Evolutionary conservation across 1,284 basidiomycete species (phyloP).

Genomic region (Flammula alnicola): DNA sequence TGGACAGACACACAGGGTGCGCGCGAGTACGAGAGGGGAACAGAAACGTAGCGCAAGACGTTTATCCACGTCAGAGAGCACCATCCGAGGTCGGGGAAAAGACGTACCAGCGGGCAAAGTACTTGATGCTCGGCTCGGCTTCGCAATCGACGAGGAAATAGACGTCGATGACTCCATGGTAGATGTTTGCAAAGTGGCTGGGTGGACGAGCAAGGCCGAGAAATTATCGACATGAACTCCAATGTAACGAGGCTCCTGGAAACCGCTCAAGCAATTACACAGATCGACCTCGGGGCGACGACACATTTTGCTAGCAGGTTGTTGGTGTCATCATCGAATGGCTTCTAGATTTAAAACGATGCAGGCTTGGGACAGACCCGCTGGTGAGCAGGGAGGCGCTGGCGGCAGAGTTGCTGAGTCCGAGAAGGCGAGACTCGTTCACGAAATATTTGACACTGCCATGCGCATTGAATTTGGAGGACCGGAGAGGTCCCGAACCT

Average conservation of each 20-base stretch:
- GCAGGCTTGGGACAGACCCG: conserved; percentile 68
- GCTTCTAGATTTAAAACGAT: conserved; percentile 81
- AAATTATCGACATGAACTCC: conserved; percentile 80
- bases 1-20: too few relatives aligned
- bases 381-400: conserved; percentile 75
- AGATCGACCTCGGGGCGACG: conserved; percentile 93
- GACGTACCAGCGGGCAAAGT: too few relatives aligned
- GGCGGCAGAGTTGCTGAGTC: conserved; percentile 70
- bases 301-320: conserved; percentile 90
- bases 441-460: conserved; percentile 39
- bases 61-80: too few relatives aligned
- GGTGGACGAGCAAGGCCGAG: conserved; percentile 89
- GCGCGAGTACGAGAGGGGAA: too few relatives aligned
- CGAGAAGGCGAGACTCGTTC: conserved; percentile 54
- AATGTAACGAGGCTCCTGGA: conserved; percentile 76
- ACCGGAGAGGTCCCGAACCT: conserved; percentile 55
- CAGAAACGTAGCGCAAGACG: too few relatives aligned
- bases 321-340: conserved; percentile 85
- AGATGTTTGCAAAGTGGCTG: too few relatives aligned
- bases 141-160: too few relatives aligned
- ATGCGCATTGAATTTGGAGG: conserved; percentile 46
- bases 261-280: conserved; percentile 79
- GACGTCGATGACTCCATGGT: too few relatives aligned
- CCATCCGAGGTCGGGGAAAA: too few relatives aligned
- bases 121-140: too few relatives aligned